Percentiles rank a stretch among this genome's conserved stretches.
Conservation (phyloP, 352 stramenopile genomes). For the Pythium aquatile region DNA sequence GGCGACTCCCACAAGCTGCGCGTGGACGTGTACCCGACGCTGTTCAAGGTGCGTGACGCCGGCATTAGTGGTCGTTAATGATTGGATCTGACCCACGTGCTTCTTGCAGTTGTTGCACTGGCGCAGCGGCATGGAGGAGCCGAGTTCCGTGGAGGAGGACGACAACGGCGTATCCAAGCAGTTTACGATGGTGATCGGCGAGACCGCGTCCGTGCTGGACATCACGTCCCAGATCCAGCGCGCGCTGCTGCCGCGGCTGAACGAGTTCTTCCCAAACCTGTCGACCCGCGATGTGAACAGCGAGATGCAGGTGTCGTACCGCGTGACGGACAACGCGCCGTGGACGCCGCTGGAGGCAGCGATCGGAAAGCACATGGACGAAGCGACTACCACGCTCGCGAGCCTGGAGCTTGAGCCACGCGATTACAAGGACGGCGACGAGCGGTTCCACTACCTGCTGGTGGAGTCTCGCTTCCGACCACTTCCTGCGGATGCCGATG, state of each 20-base stretch:
- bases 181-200: constrained; percentile 42
- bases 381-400: constrained; percentile 26
- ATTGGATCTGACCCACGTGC: not conserved
- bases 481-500: constrained; percentile 5
- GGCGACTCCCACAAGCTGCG: constrained; percentile 37
- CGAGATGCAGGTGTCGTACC: constrained; percentile 53
- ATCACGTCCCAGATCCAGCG: constrained; percentile 48
- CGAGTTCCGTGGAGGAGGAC: constrained; percentile 31
- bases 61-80: not conserved
- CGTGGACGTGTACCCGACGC: constrained; percentile 69
- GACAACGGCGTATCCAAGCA: constrained; percentile 30
- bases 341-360: constrained; percentile 46
- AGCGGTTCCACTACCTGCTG: constrained; percentile 63
- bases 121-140: constrained; percentile 34
- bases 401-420: constrained; percentile 55
- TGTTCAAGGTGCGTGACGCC: constrained; percentile 48
- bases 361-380: constrained; percentile 13
- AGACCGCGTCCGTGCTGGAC: constrained; percentile 38
- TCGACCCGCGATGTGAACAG: constrained; percentile 27
- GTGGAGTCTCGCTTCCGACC: constrained; percentile 46
- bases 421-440: constrained; percentile 54
- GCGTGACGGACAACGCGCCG: constrained; percentile 31
- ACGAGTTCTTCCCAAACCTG: constrained; percentile 42
- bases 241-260: constrained; percentile 30
- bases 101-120: constrained; percentile 37